Evolutionary conservation across 2,329 filamentous ascomycete species (phyloP), one percentile per base, ranked within the genome.

Genomic region (Hypoxylon sp.): DNA sequence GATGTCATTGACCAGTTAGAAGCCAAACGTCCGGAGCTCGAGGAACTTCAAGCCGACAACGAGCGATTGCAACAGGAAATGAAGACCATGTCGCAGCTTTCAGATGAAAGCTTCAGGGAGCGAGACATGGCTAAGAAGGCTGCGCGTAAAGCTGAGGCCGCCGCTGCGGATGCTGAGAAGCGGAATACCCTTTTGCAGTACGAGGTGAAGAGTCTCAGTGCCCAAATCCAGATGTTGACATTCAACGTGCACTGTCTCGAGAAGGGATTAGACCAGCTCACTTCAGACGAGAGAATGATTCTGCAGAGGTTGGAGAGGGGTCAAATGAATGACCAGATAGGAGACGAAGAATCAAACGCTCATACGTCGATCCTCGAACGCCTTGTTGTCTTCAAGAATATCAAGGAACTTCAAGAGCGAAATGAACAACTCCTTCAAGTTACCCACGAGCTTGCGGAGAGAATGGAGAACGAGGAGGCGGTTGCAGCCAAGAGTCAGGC

Each of bases 381-480:
- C 68, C 85, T 98, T n/a, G 92, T 95, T 7, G 89, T 94, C 0
- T 99, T 97, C 88, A 94, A 92, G 75, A 91, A 94, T 72, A 89
- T 98, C 42, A 85, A 89, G 64, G 92, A 97, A 61, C 84, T 99
- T 8, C 94, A 98, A 77, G 88, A 92, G 66, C 94, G 97, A 84
- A 98, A 99, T 72, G 86, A 92, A 68, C 92, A 96, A 71, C 86
- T 98, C 20, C 85, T 98, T 25, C 90, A 91, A 55, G 90, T 97
- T 73, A 92, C 94, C 3, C 90, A 95, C 42, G 90, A 97, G 72
- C 85, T 99, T 13, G 94, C 93, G 7, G 92, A 95, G 68, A 90
- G 93, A 79, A 93, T 98, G 86, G 96, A 98, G 81, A 95, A 92
- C 57, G 93, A 95, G 74, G 95, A 98, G 78, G 94, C 94, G 0